Evolutionary conservation across 1,284 basidiomycete genomes (phyloP).

Genomic region (Acaromyces ingoldii): DNA sequence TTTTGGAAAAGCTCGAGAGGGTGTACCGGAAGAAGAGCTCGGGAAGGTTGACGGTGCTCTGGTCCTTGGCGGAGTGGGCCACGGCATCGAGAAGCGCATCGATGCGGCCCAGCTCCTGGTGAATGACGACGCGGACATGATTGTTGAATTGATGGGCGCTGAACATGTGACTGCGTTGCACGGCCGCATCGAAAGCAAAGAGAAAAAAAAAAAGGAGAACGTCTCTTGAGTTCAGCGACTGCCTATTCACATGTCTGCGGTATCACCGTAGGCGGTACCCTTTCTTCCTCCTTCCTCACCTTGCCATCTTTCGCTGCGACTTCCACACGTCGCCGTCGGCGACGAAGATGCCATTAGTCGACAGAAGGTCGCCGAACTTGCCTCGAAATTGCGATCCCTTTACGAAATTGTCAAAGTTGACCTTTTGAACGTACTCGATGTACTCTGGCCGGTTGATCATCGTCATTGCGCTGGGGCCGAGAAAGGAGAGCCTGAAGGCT

Average conservation of each 20-base stretch:
- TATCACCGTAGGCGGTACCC: neutral
- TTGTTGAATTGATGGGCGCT: conserved; percentile 39
- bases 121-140: conserved; percentile 33
- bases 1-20: conserved; percentile 30
- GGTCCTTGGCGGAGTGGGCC: conserved; percentile 4
- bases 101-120: conserved; percentile 29
- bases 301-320: conserved; percentile 40
- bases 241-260: neutral
- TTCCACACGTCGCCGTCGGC: conserved; percentile 47
- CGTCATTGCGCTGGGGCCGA: conserved; percentile 18
- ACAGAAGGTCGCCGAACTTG: conserved; percentile 29
- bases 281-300: too few relatives aligned
- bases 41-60: conserved; percentile 1
- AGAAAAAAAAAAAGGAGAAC: neutral
- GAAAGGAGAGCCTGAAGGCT: neutral
- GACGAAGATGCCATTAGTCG: conserved; percentile 35
- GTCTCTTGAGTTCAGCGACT: neutral
- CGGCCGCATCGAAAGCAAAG: conserved; percentile 14
- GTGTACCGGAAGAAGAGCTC: conserved; percentile 41
- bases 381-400: conserved; percentile 27
- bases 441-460: conserved; percentile 30
- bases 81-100: conserved; percentile 21
- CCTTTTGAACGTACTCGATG: conserved; percentile 47
- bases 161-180: conserved; percentile 43
- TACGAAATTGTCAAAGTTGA: conserved; percentile 44